Evolutionary conservation across 257 asterid genomes (phyloP).

Genomic region (Vinca minor): DNA sequence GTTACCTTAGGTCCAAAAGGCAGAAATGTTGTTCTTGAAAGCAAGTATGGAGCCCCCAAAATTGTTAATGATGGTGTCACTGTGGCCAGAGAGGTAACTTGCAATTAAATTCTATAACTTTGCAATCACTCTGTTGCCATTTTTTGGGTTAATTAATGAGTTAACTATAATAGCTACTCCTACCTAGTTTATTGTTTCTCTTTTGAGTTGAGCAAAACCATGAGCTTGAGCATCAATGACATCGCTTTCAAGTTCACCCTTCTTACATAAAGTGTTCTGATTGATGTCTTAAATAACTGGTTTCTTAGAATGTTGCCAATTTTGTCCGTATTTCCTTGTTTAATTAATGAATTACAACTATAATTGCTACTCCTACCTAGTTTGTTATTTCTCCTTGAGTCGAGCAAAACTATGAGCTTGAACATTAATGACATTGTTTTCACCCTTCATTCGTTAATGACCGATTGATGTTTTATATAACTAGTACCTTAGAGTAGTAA

Average conservation of each 20-base stretch:
- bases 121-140: not conserved
- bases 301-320: too few species aligned
- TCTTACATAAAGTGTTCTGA: not conserved
- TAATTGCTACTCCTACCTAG: too few species aligned
- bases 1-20: conserved; percentile 98
- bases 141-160: not conserved
- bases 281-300: not conserved
- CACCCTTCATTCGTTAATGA: not conserved
- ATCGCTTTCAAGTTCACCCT: not conserved
- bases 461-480: too few species aligned
- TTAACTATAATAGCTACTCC: not conserved
- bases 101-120: not conserved
- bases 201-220: too few species aligned
- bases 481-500: not conserved
- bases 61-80: conserved; percentile 98
- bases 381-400: too few species aligned
- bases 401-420: not conserved
- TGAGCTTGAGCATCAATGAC: not conserved
- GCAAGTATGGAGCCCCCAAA: conserved; percentile 95
- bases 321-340: too few species aligned
- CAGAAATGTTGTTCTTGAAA: conserved; percentile 89
- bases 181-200: too few species aligned
- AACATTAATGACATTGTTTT: not conserved
- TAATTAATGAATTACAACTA: too few species aligned
- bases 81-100: conserved; percentile 74